Conservation (phyloP, 2,329 filamentous ascomycete genomes). For the Calonectria hawksworthii region DNA sequence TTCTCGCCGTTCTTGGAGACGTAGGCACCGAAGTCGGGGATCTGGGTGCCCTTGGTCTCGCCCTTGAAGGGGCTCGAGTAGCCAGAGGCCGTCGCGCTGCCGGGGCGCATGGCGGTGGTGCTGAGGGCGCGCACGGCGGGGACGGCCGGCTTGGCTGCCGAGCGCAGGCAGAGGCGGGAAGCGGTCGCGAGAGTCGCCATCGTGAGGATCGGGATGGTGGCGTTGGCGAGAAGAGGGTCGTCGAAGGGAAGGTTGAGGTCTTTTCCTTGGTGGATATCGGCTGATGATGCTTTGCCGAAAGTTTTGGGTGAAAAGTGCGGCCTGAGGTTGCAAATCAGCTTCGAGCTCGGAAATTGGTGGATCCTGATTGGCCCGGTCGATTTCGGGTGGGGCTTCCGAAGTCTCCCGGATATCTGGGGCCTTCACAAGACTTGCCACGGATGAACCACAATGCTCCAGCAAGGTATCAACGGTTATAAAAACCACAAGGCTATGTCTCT, state of each 20-base stretch:
- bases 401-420: constrained; percentile 47
- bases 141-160: constrained; percentile 58
- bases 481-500: neutral
- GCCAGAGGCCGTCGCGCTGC: constrained; percentile 61
- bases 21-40: constrained; percentile 94
- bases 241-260: constrained; percentile 60
- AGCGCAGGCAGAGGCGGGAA: constrained; percentile 78
- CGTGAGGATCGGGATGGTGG: constrained; percentile 48
- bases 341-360: constrained; percentile 61
- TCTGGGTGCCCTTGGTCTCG: constrained; percentile 72
- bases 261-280: constrained; percentile 57
- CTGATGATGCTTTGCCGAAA: constrained; percentile 59
- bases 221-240: constrained; percentile 42
- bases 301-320: constrained; percentile 56
- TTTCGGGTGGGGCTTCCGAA: constrained; percentile 46
- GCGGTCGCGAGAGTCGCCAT: constrained; percentile 80
- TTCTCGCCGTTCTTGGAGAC: constrained; percentile 76
- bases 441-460: neutral
- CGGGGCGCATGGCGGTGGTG: constrained; percentile 65
- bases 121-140: constrained; percentile 68
- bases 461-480: constrained; percentile 14
- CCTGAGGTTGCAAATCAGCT: constrained; percentile 58
- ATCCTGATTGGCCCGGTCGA: constrained; percentile 59
- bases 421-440: constrained; percentile 29
- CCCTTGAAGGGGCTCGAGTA: constrained; percentile 77